Base-by-base conservation (phyloP, 2,329 filamentous ascomycete species). In the Alternaria gaisen region DNA sequence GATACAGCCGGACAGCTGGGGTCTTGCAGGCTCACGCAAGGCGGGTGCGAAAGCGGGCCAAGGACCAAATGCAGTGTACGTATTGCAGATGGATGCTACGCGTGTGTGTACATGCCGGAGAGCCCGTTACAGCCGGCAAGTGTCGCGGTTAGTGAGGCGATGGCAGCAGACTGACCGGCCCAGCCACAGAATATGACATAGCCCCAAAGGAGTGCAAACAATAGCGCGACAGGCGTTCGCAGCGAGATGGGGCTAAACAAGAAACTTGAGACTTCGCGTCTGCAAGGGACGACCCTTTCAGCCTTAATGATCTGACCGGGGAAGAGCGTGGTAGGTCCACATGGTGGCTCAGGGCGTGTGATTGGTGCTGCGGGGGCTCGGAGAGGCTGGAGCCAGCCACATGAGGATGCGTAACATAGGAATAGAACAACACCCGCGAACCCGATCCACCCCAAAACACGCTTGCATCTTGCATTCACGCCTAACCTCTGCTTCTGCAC, bases 301-400 rank as follows among this genome's bases (percentile, higher is more conserved):
- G 53, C 41, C 42, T 46, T 46, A 20, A 32, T 52, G 46, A 61
- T 64, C 40, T 52, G 48, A 42, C 56, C 53, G 61, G 53, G 61
- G 43, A 53, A 26, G 38, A 36, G 58, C 50, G 38, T 36, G 58
- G 44, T 22, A n/a, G 47, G 60, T 22, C 36, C 60, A 50, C 42
- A 56, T 26, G 40, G 53, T 38, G 53, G 48, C 44, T 50, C 30
- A 40, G 10, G 46, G 32, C 46, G 11, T 30, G 58, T 47, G 54
- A 55, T 58, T 61, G 58, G 62, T 24, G 62, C 28, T 11, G 28
- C 28, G 47, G 43, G 56, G 20, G 26, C 42, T 41, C 14, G 42
- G 54, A 53, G 67, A 63, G 69, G 70, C 57, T 67, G 68, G 67
- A 55, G 24, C 70, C 65, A 71, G 69, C 67, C 67, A 71, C 69